Conservation (phyloP, 108 stramenopile genomes). For the Discostella pseudostelligera region DNA sequence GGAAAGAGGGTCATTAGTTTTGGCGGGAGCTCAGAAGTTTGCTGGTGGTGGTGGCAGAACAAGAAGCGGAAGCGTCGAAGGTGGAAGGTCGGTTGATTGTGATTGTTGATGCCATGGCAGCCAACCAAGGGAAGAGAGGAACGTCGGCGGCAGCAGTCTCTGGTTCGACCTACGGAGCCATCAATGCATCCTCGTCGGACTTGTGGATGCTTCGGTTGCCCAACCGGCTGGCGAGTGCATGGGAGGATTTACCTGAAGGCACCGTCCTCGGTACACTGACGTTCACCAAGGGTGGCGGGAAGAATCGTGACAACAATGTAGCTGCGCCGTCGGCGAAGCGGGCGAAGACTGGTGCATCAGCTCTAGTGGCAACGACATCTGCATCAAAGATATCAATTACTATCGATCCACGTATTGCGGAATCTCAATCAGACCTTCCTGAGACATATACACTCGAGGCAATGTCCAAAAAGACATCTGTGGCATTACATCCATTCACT, state of each 20-base stretch:
- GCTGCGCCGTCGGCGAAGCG: conserved; percentile 26
- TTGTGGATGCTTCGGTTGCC: conserved; percentile 79
- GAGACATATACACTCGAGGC: conserved; percentile 80
- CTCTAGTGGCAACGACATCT: conserved; percentile 8
- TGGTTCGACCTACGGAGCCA: conserved; percentile 44
- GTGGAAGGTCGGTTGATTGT: no score
- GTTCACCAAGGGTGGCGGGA: conserved; percentile 75
- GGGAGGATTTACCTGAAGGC: conserved; percentile 77
- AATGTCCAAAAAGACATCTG: conserved; percentile 80
- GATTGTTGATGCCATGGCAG: conserved; percentile 7
- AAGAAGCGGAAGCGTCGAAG: no score
- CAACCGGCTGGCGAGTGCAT: conserved; percentile 63
- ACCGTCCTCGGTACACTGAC: conserved; percentile 77
- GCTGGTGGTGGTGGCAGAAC: no score
- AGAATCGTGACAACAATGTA: conserved; percentile 2
- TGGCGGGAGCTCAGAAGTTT: no score
- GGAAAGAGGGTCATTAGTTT: no score
- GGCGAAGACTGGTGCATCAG: conserved; percentile 17
- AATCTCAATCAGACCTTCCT: conserved; percentile 57
- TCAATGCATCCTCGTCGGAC: conserved; percentile 33
- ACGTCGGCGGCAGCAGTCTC: conserved; percentile 28
- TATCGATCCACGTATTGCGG: conserved; percentile 23
- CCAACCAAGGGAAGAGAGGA: conserved; percentile 7
- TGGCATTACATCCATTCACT: conserved; percentile 72
- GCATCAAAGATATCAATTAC: conserved; percentile 33